A percentile compares a stretch with the other conserved stretches of the same genome.
Evolutionary conservation across 2,329 filamentous ascomycete genomes (phyloP).

Genomic region (Sporothrix curviconia): DNA sequence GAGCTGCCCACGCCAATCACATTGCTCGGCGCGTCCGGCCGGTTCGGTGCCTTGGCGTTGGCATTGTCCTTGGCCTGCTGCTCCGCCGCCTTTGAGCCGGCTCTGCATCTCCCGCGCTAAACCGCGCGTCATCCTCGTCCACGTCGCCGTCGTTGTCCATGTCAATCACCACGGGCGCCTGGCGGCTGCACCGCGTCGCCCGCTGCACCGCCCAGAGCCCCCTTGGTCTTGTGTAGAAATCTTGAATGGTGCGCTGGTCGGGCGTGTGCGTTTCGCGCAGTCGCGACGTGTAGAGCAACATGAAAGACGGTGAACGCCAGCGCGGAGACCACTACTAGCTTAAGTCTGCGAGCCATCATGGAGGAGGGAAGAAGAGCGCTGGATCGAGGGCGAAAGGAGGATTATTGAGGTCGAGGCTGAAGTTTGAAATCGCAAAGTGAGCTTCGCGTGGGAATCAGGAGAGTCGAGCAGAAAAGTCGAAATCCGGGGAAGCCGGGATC

Average conservation of each 20-base stretch:
- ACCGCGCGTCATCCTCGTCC: conserved; percentile 49
- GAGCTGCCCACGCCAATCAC: conserved; percentile 55
- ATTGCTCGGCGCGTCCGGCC: conserved; percentile 51
- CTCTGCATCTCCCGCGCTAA: conserved; percentile 51
- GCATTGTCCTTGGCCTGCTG: conserved; percentile 61
- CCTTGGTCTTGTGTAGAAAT: conserved; percentile 56
- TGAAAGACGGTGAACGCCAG: conserved; percentile 58
- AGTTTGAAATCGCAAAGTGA: too few relatives aligned
- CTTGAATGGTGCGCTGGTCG: conserved; percentile 36
- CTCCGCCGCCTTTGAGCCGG: conserved; percentile 61
- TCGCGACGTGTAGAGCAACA: conserved; percentile 67
- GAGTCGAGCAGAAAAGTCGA: too few relatives aligned
- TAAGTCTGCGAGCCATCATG: conserved; percentile 63
- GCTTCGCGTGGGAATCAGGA: too few relatives aligned
- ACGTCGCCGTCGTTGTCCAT: conserved; percentile 50
- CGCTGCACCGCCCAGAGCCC: conserved; percentile 35
- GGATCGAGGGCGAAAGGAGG: background rate
- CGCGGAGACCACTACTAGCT: conserved; percentile 58
- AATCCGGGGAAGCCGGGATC: too few relatives aligned
- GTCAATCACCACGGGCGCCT: conserved; percentile 37
- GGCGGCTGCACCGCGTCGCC: conserved; percentile 25
- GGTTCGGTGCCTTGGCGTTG: conserved; percentile 58
- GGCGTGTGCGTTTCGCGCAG: conserved; percentile 44
- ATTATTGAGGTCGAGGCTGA: too few relatives aligned
- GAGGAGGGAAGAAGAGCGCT: background rate